Percentiles rank a stretch among this genome's conserved stretches.
Conservation (phyloP, 371 early-diverging fungal genomes). For the Rhizopus arrhizus region DNA sequence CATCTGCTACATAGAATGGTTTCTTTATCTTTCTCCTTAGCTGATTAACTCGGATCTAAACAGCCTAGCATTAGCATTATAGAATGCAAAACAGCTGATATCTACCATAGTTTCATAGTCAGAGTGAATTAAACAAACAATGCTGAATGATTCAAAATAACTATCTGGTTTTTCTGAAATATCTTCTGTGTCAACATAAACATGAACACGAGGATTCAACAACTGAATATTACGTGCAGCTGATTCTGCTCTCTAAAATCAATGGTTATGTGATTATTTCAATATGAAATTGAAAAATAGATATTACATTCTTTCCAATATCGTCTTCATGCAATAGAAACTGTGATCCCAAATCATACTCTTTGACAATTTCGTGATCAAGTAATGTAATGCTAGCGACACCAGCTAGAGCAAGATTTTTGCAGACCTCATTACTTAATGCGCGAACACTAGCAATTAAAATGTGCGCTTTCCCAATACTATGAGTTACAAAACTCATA, state of each 20-base stretch:
- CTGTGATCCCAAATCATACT: constrained; percentile 77
- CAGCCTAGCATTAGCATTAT: background rate
- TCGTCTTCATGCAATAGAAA: constrained; percentile 68
- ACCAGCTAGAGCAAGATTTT: constrained; percentile 91
- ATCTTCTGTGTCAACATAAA: constrained; percentile 55
- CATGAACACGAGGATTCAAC: constrained; percentile 77
- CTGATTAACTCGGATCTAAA: constrained; percentile 58
- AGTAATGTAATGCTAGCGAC: constrained; percentile 75
- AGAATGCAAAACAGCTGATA: background rate
- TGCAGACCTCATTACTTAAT: constrained; percentile 79
- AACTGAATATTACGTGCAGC: constrained; percentile 57
- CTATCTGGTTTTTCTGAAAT: constrained; percentile 47
- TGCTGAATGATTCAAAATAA: constrained; percentile 64
- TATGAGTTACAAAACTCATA: constrained; percentile 16
- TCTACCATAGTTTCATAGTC: constrained; percentile 38
- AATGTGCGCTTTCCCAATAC: constrained; percentile 78
- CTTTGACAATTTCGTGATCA: constrained; percentile 61
- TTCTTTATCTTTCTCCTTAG: constrained; percentile 57
- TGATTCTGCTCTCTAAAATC: constrained; percentile 65
- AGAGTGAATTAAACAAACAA: constrained; percentile 66
- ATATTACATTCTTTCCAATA: constrained; percentile 70
- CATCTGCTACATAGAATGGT: constrained; percentile 70
- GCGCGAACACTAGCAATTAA: constrained; percentile 71
- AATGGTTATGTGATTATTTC: background rate
- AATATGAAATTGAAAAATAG: constrained; percentile 2